A percentile compares a stretch with the other conserved stretches of the same genome.
Evolutionary conservation across 768 basidiomycete species (phyloP).

Genomic region (Tulasnella sp.): DNA sequence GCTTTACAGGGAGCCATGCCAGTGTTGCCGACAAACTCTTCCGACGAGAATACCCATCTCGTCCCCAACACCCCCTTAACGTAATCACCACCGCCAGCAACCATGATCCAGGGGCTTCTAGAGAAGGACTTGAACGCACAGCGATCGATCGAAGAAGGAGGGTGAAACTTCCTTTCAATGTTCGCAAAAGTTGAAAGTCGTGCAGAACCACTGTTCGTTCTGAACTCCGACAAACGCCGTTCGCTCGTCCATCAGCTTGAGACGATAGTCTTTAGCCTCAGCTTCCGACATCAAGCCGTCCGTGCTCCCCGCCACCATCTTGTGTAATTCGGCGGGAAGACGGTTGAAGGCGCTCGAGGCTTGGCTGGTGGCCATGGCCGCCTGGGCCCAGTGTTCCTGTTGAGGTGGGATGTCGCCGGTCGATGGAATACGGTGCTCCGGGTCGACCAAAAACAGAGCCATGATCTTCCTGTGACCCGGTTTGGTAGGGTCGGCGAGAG

Average conservation of each 20-base stretch:
- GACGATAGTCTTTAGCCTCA: conserved; percentile 15
- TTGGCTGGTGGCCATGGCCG: neutral
- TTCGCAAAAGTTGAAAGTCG: conserved; percentile 23
- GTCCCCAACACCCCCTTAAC: no score
- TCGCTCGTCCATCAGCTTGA: conserved; percentile 21
- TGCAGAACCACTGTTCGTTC: neutral
- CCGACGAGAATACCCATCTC: no score
- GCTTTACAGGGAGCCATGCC: no score
- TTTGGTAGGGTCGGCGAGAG: conserved; percentile 48
- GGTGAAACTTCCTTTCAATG: neutral
- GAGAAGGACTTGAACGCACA: no score
- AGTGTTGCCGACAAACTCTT: no score
- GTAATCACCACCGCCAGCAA: no score
- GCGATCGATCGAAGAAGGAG: no score
- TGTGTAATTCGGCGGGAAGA: conserved; percentile 10
- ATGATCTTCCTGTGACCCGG: conserved; percentile 52
- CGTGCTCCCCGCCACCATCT: neutral
- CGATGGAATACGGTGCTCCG: conserved; percentile 47
- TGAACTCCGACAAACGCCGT: neutral
- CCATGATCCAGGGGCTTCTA: no score
- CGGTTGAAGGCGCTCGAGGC: no score
- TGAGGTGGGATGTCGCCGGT: conserved; percentile 56
- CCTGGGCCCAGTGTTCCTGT: conserved; percentile 53
- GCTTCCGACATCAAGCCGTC: conserved; percentile 10
- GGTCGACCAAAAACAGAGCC: conserved; percentile 54